Conservation (phyloP, 2,329 filamentous ascomycete species). For the Beauveria sp. region DNA sequence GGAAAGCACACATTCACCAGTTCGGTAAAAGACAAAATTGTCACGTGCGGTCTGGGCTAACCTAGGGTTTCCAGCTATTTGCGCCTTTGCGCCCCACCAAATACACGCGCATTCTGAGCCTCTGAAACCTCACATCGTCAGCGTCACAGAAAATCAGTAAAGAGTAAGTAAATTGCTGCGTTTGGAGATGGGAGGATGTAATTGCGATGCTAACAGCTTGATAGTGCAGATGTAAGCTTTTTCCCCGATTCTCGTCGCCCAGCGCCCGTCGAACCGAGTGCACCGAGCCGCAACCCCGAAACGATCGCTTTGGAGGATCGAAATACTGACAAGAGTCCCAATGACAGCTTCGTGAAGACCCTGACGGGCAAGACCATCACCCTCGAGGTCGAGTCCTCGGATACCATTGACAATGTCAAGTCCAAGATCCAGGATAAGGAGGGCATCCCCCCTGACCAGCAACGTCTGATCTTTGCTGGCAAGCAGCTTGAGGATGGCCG, state of each 20-base stretch:
- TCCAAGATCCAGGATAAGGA: slow-evolving; percentile 99
- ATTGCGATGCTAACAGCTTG: slow-evolving; percentile 39
- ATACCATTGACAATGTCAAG: slow-evolving; percentile 99
- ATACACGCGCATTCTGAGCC: slow-evolving; percentile 32
- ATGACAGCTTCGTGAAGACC: slow-evolving; percentile 94
- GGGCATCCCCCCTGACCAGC: slow-evolving; percentile 95
- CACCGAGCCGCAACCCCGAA: not conserved
- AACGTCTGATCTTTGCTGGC: slow-evolving; percentile 97
- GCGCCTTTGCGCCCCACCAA: slow-evolving; percentile 34
- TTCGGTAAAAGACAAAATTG: not conserved
- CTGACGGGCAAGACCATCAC: slow-evolving; percentile 99
- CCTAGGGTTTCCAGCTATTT: slow-evolving; percentile 30
- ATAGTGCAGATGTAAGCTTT: slow-evolving; percentile 82
- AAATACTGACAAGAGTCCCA: slow-evolving; percentile 12
- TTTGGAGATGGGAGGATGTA: not conserved
- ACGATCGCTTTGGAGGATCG: not conserved
- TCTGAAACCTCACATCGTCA: slow-evolving; percentile 34
- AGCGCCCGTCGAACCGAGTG: slow-evolving; percentile 3
- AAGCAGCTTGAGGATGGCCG: slow-evolving; percentile 99
- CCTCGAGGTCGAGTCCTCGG: slow-evolving; percentile 73
- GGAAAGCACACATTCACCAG: not conserved
- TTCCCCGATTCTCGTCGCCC: slow-evolving; percentile 18
- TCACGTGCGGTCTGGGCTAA: slow-evolving; percentile 26
- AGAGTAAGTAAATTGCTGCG: slow-evolving; percentile 43
- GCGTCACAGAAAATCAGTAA: slow-evolving; percentile 46